Base-by-base conservation (phyloP, 2,329 filamentous ascomycete species). In the Cryphonectria parasitica region DNA sequence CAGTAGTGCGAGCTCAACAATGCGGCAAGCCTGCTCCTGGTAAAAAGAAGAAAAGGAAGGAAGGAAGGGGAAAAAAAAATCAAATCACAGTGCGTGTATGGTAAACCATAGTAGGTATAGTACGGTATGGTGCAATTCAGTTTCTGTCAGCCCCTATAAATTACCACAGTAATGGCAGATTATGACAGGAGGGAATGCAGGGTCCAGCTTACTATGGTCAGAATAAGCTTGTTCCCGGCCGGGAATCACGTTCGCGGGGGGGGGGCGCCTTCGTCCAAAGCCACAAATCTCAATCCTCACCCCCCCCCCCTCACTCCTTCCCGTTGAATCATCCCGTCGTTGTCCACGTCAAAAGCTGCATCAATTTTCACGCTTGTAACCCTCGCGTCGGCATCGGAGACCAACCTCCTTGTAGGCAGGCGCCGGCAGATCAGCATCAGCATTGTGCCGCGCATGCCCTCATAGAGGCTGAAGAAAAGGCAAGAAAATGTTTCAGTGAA, bases 1-100 rank as follows among this genome's bases (percentile, higher is more conserved):
- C 58, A 61, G 58, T 61, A 61, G 58, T 61, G 58, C 5, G 31
- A 61, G 58, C 58, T 58, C 54, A 58, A 58, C 25, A 58, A 31
- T 31, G 54, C 54, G 54, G 54, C 54, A 19, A 19, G 54, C 54
- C 54, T 58, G 15, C 28, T 31, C 25, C 54, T 49, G 45, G 45
- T 22, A 7, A 49, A 34, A 34, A 34, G 34, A 34, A 34, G 34
- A 34, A 6, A 34, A 34, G 34, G 34, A 6, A 6, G 13, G 36
- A 39, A 39, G 36, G 36, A 10, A 15, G 39, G 39, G 17, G 43
- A 45, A 45, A 45, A 45, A 45, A 45, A 22, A 49, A 22, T 4
- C 22, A n/a, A 49, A 49, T 4, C 34, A 34, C 34, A 34, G 34
- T 34, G 34, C 6, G 7, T 49, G 19, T n/a, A 10, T 49, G 45